A percentile compares a stretch with the other conserved stretches of the same genome.
Conservation (phyloP, 768 basidiomycete genomes). For the Pleurotus giganteus region DNA sequence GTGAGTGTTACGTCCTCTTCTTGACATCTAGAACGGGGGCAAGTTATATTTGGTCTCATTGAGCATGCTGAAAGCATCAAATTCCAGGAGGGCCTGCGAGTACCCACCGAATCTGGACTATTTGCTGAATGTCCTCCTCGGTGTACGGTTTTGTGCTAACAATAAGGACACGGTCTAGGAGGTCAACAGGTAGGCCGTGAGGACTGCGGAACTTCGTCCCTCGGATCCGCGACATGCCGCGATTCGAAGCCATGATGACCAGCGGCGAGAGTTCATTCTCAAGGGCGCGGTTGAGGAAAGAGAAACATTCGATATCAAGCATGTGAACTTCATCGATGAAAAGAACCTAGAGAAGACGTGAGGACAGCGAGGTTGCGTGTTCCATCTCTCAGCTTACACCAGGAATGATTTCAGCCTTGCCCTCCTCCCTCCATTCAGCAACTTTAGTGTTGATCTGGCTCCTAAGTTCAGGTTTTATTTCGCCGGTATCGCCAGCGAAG, state of each 20-base stretch:
- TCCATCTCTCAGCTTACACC: slow-evolving; percentile 56
- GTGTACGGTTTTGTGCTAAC: slow-evolving; percentile 89
- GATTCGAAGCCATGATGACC: slow-evolving; percentile 98
- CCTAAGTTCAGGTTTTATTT: slow-evolving; percentile 96
- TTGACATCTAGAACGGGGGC: slow-evolving; percentile 56
- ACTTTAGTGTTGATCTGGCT: slow-evolving; percentile 98
- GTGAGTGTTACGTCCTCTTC: slow-evolving; percentile 93
- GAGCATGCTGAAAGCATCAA: background rate
- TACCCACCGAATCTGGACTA: slow-evolving; percentile 84
- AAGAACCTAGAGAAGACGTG: slow-evolving; percentile 60
- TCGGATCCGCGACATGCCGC: slow-evolving; percentile 91
- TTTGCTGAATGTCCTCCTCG: slow-evolving; percentile 83
- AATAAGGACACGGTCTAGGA: slow-evolving; percentile 93
- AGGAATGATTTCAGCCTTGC: slow-evolving; percentile 96
- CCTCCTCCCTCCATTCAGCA: slow-evolving; percentile 97
- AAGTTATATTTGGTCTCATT: background rate
- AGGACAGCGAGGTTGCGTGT: background rate
- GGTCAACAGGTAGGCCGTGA: slow-evolving; percentile 92
- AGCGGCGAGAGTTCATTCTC: slow-evolving; percentile 92
- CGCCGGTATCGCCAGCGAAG: slow-evolving; percentile 94
- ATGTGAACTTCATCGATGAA: slow-evolving; percentile 99
- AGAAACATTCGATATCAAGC: slow-evolving; percentile 99
- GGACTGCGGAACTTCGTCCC: slow-evolving; percentile 94
- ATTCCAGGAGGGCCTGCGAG: slow-evolving; percentile 3
- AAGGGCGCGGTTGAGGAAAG: slow-evolving; percentile 94